Conservation (phyloP, 1,284 basidiomycete genomes). For the Anthracocystis panici-leucophaei region DNA sequence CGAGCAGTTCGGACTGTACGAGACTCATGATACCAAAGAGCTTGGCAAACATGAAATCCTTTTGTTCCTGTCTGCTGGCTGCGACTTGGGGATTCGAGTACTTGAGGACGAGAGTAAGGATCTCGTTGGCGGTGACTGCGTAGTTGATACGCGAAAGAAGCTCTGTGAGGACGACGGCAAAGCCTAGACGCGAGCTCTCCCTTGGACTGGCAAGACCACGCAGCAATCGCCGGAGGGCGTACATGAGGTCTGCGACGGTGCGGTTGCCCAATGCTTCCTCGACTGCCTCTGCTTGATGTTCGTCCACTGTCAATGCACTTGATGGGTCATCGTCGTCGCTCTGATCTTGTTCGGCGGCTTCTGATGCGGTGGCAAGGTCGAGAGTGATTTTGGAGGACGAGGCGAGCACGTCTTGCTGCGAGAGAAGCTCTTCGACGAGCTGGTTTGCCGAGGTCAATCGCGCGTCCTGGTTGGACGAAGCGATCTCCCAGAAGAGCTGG, state of each 20-base stretch:
- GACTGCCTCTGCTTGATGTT: slow-evolving; percentile 56
- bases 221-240: slow-evolving; percentile 69
- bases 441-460: slow-evolving; percentile 87
- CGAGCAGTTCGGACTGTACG: slow-evolving; percentile 74
- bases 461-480: slow-evolving; percentile 82
- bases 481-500: slow-evolving; percentile 92
- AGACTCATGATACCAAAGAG: slow-evolving; percentile 83
- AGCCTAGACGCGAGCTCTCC: slow-evolving; percentile 91
- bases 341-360: slow-evolving; percentile 70
- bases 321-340: slow-evolving; percentile 59
- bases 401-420: slow-evolving; percentile 42
- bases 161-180: slow-evolving; percentile 96
- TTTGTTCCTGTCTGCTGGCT: slow-evolving; percentile 87
- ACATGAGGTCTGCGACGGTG: slow-evolving; percentile 74
- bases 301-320: slow-evolving; percentile 20
- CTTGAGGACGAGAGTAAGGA: slow-evolving; percentile 61
- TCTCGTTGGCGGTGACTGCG: slow-evolving; percentile 77
- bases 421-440: slow-evolving; percentile 78
- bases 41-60: slow-evolving; percentile 90
- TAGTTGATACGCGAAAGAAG: slow-evolving; percentile 80
- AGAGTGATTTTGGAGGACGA: slow-evolving; percentile 49
- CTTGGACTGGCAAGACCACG: slow-evolving; percentile 86
- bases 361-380: slow-evolving; percentile 24
- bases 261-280: slow-evolving; percentile 74
- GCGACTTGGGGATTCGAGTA: slow-evolving; percentile 54